Base-by-base conservation (phyloP, 352 stramenopile genomes). In the Thraustochytrium striatum region DNA sequence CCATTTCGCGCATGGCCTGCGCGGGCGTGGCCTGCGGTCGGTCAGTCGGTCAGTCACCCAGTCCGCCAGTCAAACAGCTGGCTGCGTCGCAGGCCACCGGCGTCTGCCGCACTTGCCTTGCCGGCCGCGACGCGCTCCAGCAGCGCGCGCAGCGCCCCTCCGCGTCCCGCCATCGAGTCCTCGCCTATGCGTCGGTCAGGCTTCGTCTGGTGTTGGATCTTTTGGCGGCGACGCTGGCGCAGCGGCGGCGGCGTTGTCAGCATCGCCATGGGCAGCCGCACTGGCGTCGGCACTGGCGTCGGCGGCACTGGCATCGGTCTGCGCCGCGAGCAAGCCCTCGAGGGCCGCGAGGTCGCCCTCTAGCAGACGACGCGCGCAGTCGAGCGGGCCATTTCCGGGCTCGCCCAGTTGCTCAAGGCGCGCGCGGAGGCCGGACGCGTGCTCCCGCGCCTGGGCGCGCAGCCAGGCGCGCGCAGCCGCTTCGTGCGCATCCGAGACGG, bases 401-500 rank as follows among this genome's bases (percentile, higher is more conserved):
- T 50, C 41, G n/a, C 33, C 25, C 3, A 33, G 7, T 38, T 33
- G 35, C 9, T 39, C 41, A 16, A 55, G 25, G 35, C 38, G 33
- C 41, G 44, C 41, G 35, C n/a, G 33, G 21, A 47, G 35, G 36
- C 16, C 5, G 5, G 5, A n/a, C 33, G 21, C 0, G 0, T 21
- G 3, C 55, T 61, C 25, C 7, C 13, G 2, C 7, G 25, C 25
- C 28, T 19, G 21, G 7, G 1, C 1, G 55, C 55, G n/a, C 13
- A 70, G 41, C 9, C 53, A 70, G 0, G 33, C 32, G 9, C 13
- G 21, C 19, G 65, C 65, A 21, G 43, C n/a, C 9, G 5, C 19
- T 11, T 75, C 39, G 50, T 62, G 43, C 16, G 65, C 65, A 21
- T 72, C 39, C 11, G 65, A 72, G 39, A 41, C 25, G 19, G 44